phyloP scores from a whole-genome alignment of 352 stramenopile genomes.

The Phytopythium vexans region DNA sequence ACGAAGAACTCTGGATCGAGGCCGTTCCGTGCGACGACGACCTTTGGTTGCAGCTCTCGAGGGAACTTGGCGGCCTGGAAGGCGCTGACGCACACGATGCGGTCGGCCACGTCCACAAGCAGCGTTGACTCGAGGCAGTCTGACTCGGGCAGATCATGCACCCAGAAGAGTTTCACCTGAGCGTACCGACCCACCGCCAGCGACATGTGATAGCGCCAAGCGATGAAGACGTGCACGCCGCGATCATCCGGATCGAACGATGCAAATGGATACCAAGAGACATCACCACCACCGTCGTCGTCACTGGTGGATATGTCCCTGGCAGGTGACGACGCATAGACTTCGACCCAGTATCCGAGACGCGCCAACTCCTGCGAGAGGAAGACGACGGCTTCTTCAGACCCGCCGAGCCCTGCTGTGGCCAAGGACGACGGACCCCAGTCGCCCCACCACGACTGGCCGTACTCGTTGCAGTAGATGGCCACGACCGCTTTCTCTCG shows the following conservation, averaged over 20 bases:
- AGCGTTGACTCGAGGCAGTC: conserved; percentile 34
- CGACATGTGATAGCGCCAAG: conserved; percentile 89
- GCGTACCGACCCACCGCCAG: conserved; percentile 42
- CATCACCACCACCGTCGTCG: conserved; percentile 13
- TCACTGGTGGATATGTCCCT: conserved; percentile 32
- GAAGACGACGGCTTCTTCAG: conserved; percentile 91
- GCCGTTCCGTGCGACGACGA: conserved; percentile 69
- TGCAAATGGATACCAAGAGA: conserved; percentile 75
- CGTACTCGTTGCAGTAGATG: conserved; percentile 93
- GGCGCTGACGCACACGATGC: conserved; percentile 77
- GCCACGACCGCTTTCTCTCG: conserved; percentile 39
- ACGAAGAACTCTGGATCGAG: conserved; percentile 67
- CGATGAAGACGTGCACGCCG: conserved; percentile 85
- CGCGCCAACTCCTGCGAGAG: conserved; percentile 68
- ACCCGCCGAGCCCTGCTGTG: conserved; percentile 74
- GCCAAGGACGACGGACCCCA: conserved; percentile 82
- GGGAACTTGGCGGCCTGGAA: conserved; percentile 74
- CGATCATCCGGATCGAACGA: conserved; percentile 59
- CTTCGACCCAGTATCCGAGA: conserved; percentile 85
- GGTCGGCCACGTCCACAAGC: conserved; percentile 40
- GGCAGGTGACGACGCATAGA: conserved; percentile 71
- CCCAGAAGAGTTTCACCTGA: conserved; percentile 62
- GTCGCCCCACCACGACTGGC: conserved; percentile 83
- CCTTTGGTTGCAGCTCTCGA: conserved; percentile 29
- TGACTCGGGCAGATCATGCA: conserved; percentile 69